Conservation (phyloP, 192 early-diverging fungal species). For the Mortierella hygrophila region DNA sequence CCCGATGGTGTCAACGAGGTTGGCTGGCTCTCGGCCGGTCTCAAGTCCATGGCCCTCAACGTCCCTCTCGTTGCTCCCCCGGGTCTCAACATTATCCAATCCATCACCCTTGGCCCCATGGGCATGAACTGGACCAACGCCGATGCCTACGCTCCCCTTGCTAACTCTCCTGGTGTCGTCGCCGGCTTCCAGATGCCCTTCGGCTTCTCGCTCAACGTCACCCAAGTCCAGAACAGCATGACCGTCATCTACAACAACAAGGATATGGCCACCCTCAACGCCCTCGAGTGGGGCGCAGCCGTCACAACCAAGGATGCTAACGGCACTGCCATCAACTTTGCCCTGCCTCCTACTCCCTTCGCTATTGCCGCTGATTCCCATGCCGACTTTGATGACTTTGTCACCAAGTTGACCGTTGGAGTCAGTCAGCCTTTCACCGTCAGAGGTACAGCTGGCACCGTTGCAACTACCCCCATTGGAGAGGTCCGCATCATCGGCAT, state of each 20-base stretch:
- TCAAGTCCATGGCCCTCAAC: slow-evolving; percentile 63
- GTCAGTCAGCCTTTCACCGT: slow-evolving; percentile 58
- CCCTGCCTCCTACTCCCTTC: slow-evolving; percentile 60
- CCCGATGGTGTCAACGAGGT: slow-evolving; percentile 63
- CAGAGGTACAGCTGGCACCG: slow-evolving; percentile 61
- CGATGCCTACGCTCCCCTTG: slow-evolving; percentile 64
- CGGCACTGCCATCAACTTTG: slow-evolving; percentile 62
- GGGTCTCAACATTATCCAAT: slow-evolving; percentile 64
- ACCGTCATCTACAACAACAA: slow-evolving; percentile 58
- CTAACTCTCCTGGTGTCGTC: slow-evolving; percentile 59
- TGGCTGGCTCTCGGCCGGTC: slow-evolving; percentile 64
- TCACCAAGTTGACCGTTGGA: slow-evolving; percentile 61
- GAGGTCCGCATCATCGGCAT: slow-evolving; percentile 64
- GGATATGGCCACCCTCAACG: slow-evolving; percentile 49
- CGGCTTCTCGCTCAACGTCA: slow-evolving; percentile 70
- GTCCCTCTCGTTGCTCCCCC: slow-evolving; percentile 60
- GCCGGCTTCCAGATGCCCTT: slow-evolving; percentile 72
- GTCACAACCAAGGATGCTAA: slow-evolving; percentile 60
- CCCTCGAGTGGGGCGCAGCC: slow-evolving; percentile 51
- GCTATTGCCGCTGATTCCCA: slow-evolving; percentile 60
- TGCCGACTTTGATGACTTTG: slow-evolving; percentile 66
- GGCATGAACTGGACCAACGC: slow-evolving; percentile 62
- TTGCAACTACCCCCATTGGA: slow-evolving; percentile 68
- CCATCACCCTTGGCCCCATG: slow-evolving; percentile 65
- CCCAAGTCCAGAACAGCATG: slow-evolving; percentile 66